phyloP scores from a whole-genome alignment of 2,329 filamentous ascomycete species.

The Beauveria medogensis region DNA sequence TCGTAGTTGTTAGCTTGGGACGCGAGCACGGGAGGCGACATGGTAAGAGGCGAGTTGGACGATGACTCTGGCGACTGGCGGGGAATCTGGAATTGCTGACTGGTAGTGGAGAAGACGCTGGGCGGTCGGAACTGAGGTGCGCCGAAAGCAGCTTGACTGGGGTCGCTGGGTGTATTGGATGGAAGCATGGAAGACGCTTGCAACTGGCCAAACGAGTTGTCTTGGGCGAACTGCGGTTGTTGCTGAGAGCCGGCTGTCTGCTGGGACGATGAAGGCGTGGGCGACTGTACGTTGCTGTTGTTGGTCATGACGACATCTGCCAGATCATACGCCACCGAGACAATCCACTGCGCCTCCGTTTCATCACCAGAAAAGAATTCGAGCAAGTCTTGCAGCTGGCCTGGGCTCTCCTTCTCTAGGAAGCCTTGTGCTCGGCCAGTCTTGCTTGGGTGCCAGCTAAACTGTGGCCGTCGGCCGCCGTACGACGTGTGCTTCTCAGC shows the following conservation, averaged over 20 bases:
- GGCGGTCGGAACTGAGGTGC: constrained; percentile 21
- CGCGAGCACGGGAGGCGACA: constrained; percentile 18
- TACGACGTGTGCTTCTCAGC: constrained; percentile 47
- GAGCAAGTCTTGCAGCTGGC: constrained; percentile 55
- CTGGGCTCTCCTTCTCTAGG: constrained; percentile 53
- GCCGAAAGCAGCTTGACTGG: constrained; percentile 18
- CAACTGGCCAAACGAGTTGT: constrained; percentile 25
- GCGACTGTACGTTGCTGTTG: constrained; percentile 22
- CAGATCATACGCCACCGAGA: constrained; percentile 50
- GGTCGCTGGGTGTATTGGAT: constrained; percentile 16
- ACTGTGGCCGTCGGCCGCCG: constrained; percentile 46
- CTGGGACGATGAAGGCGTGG: constrained; percentile 22
- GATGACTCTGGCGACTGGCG: constrained; percentile 26
- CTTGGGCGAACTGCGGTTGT: constrained; percentile 15
- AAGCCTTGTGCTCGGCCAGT: constrained; percentile 50
- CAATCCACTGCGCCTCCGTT: constrained; percentile 48
- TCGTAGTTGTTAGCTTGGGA: constrained; percentile 23
- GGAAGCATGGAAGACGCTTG: constrained; percentile 22
- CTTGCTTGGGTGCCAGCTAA: constrained; percentile 52
- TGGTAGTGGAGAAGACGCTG: constrained; percentile 26
- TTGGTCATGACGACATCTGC: constrained; percentile 38
- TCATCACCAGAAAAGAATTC: constrained; percentile 55
- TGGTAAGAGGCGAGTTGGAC: constrained; percentile 25
- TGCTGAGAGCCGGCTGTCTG: constrained; percentile 18
- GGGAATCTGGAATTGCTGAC: constrained; percentile 21